Conservation (phyloP, 192 early-diverging fungal genomes). For the Backusella circina region DNA sequence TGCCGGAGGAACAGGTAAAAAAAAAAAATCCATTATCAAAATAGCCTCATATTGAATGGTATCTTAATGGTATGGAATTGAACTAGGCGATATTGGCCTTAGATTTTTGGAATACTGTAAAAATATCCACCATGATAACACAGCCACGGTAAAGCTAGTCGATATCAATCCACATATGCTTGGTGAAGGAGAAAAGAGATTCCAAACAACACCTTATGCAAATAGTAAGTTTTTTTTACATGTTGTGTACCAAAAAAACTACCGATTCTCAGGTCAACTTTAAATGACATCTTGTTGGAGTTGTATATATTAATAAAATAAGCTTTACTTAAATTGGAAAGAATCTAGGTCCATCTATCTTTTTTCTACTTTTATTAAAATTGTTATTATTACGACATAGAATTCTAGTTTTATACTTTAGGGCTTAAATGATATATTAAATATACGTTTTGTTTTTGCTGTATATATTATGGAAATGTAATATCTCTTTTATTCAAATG, state of each 20-base stretch:
- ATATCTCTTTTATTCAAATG: neutral
- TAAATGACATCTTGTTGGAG: neutral
- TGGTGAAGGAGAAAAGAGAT: conserved; percentile 78
- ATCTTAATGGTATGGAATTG: neutral
- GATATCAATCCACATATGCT: conserved; percentile 99
- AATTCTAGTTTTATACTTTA: neutral
- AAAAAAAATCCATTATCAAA: neutral
- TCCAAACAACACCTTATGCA: conserved; percentile 49
- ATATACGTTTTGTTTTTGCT: neutral
- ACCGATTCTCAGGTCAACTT: neutral
- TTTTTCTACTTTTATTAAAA: neutral
- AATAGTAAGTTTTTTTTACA: conserved; percentile 35
- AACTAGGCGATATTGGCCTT: conserved; percentile 87
- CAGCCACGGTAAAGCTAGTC: conserved; percentile 78
- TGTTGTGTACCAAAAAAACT: neutral
- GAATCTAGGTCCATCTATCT: neutral
- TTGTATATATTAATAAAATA: neutral
- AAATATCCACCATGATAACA: conserved; percentile 55
- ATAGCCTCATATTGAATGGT: too few relatives aligned
- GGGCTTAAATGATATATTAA: neutral
- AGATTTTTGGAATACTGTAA: conserved; percentile 87
- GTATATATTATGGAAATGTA: neutral
- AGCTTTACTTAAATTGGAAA: neutral
- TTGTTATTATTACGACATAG: neutral
- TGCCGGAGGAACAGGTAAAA: conserved; percentile 90